Evolutionary conservation across 441 rosid species (phyloP), one percentile per base, ranked within the genome.

Genomic region (Heliophila coronopifolia): DNA sequence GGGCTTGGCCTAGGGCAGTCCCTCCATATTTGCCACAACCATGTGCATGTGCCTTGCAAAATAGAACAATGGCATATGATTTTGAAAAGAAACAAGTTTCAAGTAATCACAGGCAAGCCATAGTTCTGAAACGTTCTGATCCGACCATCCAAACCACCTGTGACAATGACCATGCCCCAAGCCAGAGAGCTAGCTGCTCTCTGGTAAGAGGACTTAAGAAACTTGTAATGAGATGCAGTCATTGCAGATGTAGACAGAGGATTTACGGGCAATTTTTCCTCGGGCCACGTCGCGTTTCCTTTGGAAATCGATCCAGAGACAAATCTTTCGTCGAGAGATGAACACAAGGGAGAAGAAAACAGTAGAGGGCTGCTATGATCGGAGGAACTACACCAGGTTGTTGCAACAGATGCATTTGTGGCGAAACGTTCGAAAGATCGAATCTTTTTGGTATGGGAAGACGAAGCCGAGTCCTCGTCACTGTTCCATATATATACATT

Each of bases 251-350:
- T 52, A 12, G 67, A 52, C 10, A 26, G 48, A 5, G 75, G 68
- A 40, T 66, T 71, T 18, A 41, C 49, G 0, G 75, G 79, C 25
- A 92, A 79, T 68, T 79, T 78, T 75, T 92, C 99, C 67, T 85
- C 99, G 1, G 97, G 99, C 97, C 97, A 92, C 10, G 97, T 92
- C 1, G 94, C 95, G 2, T 77, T 80, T 53, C 89, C 86, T 73
- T 81, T 88, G 13, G 87, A 76, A 50, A 71, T 66, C n/a, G 84
- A 67, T 73, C 79, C 91, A 16, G 75, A 50, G 57, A 59, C 47
- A 48, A 59, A 64, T 7, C 71, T 65, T 24, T 59, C 71, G 47
- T 49, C 60, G 25, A 46, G 39, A 1, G 81, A 47, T 50, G 68
- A 62, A 22, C 62, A 60, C 9, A 71, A 75, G 1, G 63, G 69